phyloP scores from a whole-genome alignment of 371 early-diverging fungal genomes.

The Choanephora cucurbitarum region DNA sequence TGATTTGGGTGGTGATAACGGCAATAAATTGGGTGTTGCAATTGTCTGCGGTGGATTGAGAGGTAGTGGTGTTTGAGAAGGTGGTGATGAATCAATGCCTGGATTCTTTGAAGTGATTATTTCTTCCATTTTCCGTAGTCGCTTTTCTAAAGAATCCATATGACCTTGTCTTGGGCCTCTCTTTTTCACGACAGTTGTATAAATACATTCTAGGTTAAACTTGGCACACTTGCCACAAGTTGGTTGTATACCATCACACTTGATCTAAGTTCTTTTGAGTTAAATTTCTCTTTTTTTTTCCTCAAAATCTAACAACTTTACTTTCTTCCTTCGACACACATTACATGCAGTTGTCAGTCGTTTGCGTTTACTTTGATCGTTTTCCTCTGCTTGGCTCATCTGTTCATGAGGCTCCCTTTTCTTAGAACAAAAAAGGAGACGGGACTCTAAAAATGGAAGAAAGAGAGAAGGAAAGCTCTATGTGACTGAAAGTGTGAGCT shows the following conservation, averaged over 20 bases:
- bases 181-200: constrained; percentile 60
- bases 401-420: too few species aligned
- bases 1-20: background rate
- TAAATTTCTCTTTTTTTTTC: background rate
- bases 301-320: constrained; percentile 25
- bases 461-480: too few species aligned
- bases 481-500: too few species aligned
- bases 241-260: constrained; percentile 70
- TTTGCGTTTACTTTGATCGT: constrained; percentile 44
- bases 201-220: constrained; percentile 59
- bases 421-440: background rate
- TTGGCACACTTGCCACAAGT: constrained; percentile 72
- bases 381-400: too few species aligned
- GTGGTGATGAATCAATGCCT: background rate
- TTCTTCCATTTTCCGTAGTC: constrained; percentile 62
- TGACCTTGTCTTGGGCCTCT: constrained; percentile 73
- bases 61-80: background rate
- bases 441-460: too few species aligned
- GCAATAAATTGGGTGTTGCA: background rate
- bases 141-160: constrained; percentile 61
- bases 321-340: constrained; percentile 69
- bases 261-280: constrained; percentile 33
- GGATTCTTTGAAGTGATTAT: constrained; percentile 7
- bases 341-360: constrained; percentile 72
- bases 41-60: constrained; percentile 1